These are phyloP conservation scores for Penicillium polonicum DNA, from an alignment of 2,329 filamentous ascomycete species.

Conservation along the genomic window DNA sequence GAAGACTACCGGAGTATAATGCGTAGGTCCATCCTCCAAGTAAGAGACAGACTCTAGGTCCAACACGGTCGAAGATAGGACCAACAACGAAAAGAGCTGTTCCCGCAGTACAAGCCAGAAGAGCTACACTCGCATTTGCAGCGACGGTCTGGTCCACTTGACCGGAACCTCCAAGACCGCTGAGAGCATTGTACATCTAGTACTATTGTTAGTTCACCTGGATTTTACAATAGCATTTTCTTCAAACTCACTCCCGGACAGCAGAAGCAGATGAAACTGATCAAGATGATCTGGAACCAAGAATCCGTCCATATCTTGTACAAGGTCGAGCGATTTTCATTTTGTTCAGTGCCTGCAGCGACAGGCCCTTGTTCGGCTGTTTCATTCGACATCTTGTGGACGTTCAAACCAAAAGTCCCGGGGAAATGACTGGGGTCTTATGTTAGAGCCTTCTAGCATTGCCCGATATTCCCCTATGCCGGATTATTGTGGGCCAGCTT, in stretches of 20 bases:
- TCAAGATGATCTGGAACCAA: conserved; percentile 51
- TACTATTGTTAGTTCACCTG: neutral
- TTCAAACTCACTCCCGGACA: conserved; percentile 36
- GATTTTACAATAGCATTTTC: neutral
- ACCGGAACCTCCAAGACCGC: conserved; percentile 48
- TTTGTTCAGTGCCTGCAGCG: conserved; percentile 9
- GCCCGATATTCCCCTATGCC: neutral
- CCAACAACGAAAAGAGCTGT: conserved; percentile 48
- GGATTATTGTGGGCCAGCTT: neutral
- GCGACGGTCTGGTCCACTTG: conserved; percentile 48
- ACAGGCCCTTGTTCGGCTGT: conserved; percentile 16
- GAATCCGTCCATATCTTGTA: conserved; percentile 42
- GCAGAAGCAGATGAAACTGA: conserved; percentile 53
- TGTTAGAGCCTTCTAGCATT: neutral
- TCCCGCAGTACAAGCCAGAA: conserved; percentile 45
- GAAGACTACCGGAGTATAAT: conserved; percentile 46
- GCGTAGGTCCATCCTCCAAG: conserved; percentile 50
- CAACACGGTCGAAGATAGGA: conserved; percentile 46
- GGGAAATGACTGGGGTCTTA: neutral
- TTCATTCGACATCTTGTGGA: conserved; percentile 8
- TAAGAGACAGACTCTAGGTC: conserved; percentile 45
- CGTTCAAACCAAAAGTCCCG: neutral
- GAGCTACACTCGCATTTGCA: conserved; percentile 49
- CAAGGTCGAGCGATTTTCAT: conserved; percentile 13
- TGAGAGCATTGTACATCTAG: conserved; percentile 52